Base-by-base conservation (phyloP, 2,329 filamentous ascomycete species). In the Colletotrichum chlorophyti region DNA sequence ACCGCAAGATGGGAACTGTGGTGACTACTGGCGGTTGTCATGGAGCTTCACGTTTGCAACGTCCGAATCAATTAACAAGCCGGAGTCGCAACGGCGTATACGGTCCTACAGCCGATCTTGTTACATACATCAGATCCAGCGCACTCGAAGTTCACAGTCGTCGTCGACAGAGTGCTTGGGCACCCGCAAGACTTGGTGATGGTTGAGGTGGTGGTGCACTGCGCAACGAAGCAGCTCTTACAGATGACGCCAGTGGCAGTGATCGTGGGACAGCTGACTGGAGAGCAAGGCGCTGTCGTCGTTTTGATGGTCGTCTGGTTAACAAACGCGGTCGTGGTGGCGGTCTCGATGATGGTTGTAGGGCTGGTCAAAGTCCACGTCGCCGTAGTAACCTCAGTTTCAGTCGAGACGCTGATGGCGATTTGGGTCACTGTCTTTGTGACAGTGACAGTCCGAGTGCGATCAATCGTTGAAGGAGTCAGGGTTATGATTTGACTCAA, bases 131-230 rank as follows among this genome's bases (percentile, higher is more conserved):
- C 43, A n/a, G 53, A 19, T 3, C 53, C 40, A 2, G 52, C 62
- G 57, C 73, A 75, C 1, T 63, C 63, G 34, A 65, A 71, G 26
- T 65, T 64, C 2, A 67, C 66, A 5, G 65, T 64, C 2, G 68
- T 62, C 2, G 72, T 75, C 8, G 70, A 54, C 27, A 72, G 60
- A 1, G 50, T 65, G 6, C 59, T 32, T 2, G 71, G 66, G 45
- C 73, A 75, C 21, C 69, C 70, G 43, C 70, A 71, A 2, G 66
- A 64, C 15, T 67, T 70, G 8, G 64, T 70, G 11, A 74, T 52
- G 4, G 70, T 73, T 24, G 63, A 60, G 10, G 69, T 29, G 5
- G 34, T 61, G 24, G 73, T 53, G 34, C 73, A 75, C 47, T 65
- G 41, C 6, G 68, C 68, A 12, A 69, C 58, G 2, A 69, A 53